Base-by-base conservation (phyloP, 202 grass and related monocot species). In the Zizania palustris region DNA sequence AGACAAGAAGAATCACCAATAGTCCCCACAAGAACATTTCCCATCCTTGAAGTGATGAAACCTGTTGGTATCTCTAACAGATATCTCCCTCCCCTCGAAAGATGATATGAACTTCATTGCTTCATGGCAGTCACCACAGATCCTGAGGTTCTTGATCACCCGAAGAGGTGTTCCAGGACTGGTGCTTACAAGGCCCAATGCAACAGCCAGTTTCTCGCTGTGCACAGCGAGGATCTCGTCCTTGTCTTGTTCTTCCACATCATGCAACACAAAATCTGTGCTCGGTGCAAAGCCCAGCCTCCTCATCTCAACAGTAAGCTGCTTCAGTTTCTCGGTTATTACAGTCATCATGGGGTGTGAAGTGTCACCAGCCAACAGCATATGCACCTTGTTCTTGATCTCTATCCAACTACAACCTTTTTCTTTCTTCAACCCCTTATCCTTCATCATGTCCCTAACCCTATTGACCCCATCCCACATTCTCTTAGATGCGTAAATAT, bases 21-120 rank as follows among this genome's bases (percentile, higher is more conserved):
- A 94, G 86, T 89, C 87, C 64, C 80, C 70, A 46, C 95, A 94
- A 58, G 95, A 98, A 80, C 89, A 98, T 33, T 65, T 83, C 54
- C 91, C 95, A 79, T 90, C 82, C 63, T 75, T 82, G 67, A 98
- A 98, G 60, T 92, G 91, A 84, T 98, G 91, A 76, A 94, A 94
- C 43, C 87, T 74, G 53, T 93, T 93, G 9, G 85, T 84, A 74
- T 93, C 93, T 85, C 90, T 93, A 37, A 97, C 67, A 65, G 76
- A 79, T 80, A 97, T 93, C 65, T 89, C 90, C 58, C 88, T 90
- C 11, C 69, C 19, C 54, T 90, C 85, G 16, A 87, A 90, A 57
- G 12, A 38, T 68, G 90, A 90, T 77, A 97, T 86, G 76, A 93
- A 93, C 51, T 93, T 97, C 60, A 93, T 90, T 45, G 80, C 85